A percentile compares a stretch with the other conserved stretches of the same genome.
These are phyloP conservation scores for Aspergillus spinulosporus DNA, from an alignment of 2,329 filamentous ascomycete species.

Conservation along the genomic window DNA sequence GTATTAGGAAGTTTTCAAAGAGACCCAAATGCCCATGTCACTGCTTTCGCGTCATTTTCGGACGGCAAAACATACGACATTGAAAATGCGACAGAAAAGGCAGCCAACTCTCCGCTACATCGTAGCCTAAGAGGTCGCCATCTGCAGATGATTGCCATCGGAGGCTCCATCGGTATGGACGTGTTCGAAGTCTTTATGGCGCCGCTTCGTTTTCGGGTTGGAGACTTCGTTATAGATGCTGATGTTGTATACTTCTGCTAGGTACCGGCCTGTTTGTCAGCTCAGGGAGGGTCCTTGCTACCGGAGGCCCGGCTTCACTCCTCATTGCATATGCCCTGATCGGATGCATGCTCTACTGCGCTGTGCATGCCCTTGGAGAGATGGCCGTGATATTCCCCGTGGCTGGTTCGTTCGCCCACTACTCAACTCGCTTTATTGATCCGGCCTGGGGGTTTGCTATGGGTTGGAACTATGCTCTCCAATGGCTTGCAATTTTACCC, in stretches of 20 bases:
- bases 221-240: constrained; percentile 1
- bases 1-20: constrained; percentile 47
- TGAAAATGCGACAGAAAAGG: constrained; percentile 61
- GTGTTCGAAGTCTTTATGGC: not conserved
- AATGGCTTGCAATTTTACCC: constrained; percentile 82
- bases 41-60: constrained; percentile 42
- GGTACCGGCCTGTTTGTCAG: constrained; percentile 85
- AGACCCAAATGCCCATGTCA: constrained; percentile 45
- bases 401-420: constrained; percentile 87
- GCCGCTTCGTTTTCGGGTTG: not conserved
- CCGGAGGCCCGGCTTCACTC: constrained; percentile 75
- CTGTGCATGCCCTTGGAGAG: constrained; percentile 87
- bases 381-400: constrained; percentile 88
- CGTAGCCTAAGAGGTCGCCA: constrained; percentile 80
- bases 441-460: constrained; percentile 94
- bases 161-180: constrained; percentile 74
- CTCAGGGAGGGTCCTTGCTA: constrained; percentile 68
- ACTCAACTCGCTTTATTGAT: constrained; percentile 90
- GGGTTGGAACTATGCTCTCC: constrained; percentile 91
- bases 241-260: constrained; percentile 31
- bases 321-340: constrained; percentile 77
- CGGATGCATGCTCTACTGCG: constrained; percentile 86
- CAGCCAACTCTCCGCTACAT: constrained; percentile 72
- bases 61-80: constrained; percentile 62
- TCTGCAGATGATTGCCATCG: constrained; percentile 96